Base-by-base conservation (phyloP, 1,284 basidiomycete species). In the Cutaneotrichosporon sp. region DNA sequence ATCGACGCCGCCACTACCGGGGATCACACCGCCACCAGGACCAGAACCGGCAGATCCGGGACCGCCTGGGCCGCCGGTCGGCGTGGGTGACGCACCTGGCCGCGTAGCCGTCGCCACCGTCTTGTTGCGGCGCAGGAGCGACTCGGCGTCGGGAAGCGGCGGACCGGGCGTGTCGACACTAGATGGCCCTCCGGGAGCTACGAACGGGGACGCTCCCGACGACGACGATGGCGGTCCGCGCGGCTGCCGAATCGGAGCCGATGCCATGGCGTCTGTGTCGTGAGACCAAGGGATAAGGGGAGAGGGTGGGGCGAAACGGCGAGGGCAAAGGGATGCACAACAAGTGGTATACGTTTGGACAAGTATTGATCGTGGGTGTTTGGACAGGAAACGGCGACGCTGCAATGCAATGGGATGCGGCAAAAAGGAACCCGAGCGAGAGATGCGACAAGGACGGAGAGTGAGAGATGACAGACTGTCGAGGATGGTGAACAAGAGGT, bases 231-330 rank as follows among this genome's bases (percentile, higher is more conserved):
- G 65, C 9, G 69, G 71, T 15, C 71, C 71, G 42, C 69, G 62
- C 8, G 71, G 71, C 56, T 72, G 69, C 44, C 71, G 61, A 46
- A 73, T 70, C 10, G 70, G 70, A 14, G 63, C 61, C 45, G 59
- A 61, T 17, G 62, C 51, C 59, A 66, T 64, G 22, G 49, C 21
- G 50, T 10, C 10, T 30, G 26, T n/a, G 26, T 30, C 26, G 26
- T 30, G 26, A 30, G 26, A 30, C 26, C 7, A 7, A 30, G 26
- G 26, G 26, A 30, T 7, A 30, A 5, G 14, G 21, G 41, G n/a
- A 45, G 43, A 17, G 9, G 8, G 43, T 9, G 23, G n/a, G n/a
- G 26, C 9, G 15, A 22, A 13, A 18, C 14, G 36, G 17, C 7
- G 17, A 8, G 36, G 36, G n/a, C n/a, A n/a, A n/a, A n/a, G n/a